Percentiles rank a stretch among this genome's conserved stretches.
Conservation (phyloP, 345 rosid genomes). For the Populus davidiana region DNA sequence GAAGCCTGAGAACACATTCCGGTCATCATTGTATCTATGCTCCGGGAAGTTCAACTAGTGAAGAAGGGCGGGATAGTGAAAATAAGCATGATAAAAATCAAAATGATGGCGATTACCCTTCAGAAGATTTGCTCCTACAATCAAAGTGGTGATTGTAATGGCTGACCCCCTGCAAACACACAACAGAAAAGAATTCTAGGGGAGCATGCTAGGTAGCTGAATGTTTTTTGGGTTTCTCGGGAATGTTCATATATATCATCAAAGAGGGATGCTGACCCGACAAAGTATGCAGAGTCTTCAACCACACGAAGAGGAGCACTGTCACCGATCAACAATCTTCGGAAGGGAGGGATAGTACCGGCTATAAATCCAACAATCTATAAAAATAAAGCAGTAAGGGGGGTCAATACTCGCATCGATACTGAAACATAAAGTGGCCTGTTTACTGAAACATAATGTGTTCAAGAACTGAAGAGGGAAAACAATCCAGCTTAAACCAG, state of each 20-base stretch:
- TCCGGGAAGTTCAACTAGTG: not conserved
- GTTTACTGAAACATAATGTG: too few species aligned
- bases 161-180: slow-evolving; percentile 34
- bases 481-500: not conserved
- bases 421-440: not conserved
- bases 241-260: not conserved
- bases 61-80: not conserved
- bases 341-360: slow-evolving; percentile 33
- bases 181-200: not conserved
- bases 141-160: slow-evolving; percentile 37
- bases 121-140: slow-evolving; percentile 49
- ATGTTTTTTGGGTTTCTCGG: not conserved
- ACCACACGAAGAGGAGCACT: slow-evolving; percentile 39
- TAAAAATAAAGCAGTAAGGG: not conserved
- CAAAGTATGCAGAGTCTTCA: slow-evolving; percentile 25
- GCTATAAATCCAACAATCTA: slow-evolving; percentile 41
- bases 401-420: not conserved
- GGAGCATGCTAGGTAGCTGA: not conserved
- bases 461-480: not conserved
- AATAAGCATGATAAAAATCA: not conserved
- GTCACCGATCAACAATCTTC: slow-evolving; percentile 31
- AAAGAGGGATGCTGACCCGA: slow-evolving; percentile 28
- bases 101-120: slow-evolving; percentile 20
- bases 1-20: slow-evolving; percentile 14
- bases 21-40: not conserved